phyloP scores from a whole-genome alignment of 805 yeast species.

The Nakazawaea molendinolei region DNA sequence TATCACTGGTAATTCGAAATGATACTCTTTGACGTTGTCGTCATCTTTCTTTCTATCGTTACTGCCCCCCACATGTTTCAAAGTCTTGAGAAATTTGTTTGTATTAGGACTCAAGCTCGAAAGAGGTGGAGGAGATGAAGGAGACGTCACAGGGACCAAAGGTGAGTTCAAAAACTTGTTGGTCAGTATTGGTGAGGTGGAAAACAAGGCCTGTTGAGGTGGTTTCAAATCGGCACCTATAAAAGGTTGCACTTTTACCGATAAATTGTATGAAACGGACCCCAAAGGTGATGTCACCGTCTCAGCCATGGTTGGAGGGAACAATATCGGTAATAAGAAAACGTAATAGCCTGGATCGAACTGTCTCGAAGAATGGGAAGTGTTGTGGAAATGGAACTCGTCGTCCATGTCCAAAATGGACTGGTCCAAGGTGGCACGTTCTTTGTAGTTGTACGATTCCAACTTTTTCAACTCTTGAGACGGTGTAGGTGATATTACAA shows the following conservation, averaged over 20 bases:
- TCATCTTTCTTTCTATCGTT: slow-evolving; percentile 2
- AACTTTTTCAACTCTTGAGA: slow-evolving; percentile 7
- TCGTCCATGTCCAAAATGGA: not conserved
- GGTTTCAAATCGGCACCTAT: slow-evolving; percentile 22
- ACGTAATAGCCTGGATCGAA: slow-evolving; percentile 65
- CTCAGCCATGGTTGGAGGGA: slow-evolving; percentile 61
- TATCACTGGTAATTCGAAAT: slow-evolving; percentile 17
- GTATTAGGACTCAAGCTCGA: slow-evolving; percentile 1
- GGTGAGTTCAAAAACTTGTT: not conserved
- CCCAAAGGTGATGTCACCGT: slow-evolving; percentile 47
- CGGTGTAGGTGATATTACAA: slow-evolving; percentile 5
- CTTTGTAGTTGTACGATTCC: slow-evolving; percentile 5
- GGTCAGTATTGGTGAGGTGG: slow-evolving; percentile 26
- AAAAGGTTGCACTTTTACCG: slow-evolving; percentile 31
- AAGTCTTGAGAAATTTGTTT: slow-evolving; percentile 12
- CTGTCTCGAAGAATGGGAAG: slow-evolving; percentile 7
- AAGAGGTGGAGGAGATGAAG: not conserved
- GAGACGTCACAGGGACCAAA: slow-evolving; percentile 1
- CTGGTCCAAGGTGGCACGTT: slow-evolving; percentile 1
- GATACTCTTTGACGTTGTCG: slow-evolving; percentile 10
- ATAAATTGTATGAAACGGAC: slow-evolving; percentile 34
- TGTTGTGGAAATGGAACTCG: not conserved
- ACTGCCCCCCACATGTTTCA: slow-evolving; percentile 7
- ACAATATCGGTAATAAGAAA: slow-evolving; percentile 54
- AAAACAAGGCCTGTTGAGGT: slow-evolving; percentile 24